These are phyloP conservation scores for Aspergillus fructus DNA, from an alignment of 2,329 filamentous ascomycete species.

Conservation along the genomic window DNA sequence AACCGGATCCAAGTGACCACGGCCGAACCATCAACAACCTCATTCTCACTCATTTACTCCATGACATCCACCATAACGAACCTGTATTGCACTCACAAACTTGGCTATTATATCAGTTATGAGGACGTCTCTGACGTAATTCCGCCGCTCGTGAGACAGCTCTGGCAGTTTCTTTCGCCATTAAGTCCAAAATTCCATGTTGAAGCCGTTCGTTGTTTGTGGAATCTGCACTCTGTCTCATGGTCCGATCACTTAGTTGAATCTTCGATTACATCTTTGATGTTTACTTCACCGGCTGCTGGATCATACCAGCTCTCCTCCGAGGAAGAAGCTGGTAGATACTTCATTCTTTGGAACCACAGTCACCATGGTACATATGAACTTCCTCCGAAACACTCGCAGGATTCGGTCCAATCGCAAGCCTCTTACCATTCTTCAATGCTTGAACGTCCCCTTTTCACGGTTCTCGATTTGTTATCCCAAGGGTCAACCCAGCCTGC, in stretches of 20 bases:
- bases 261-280: conserved; percentile 69
- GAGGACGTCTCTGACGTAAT: conserved; percentile 61
- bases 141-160: conserved; percentile 64
- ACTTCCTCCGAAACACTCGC: conserved; percentile 32
- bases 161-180: conserved; percentile 82
- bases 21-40: conserved; percentile 28
- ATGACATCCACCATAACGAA: conserved; percentile 51
- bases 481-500: conserved; percentile 73
- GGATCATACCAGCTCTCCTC: conserved; percentile 30
- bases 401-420: conserved; percentile 28
- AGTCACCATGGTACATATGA: conserved; percentile 42
- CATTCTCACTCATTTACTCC: conserved; percentile 37
- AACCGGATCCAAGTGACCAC: conserved; percentile 22
- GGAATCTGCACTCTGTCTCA: conserved; percentile 78
- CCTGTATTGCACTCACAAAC: conserved; percentile 36
- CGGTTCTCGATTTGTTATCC: conserved; percentile 74
- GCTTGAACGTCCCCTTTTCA: conserved; percentile 75
- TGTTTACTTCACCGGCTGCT: conserved; percentile 52
- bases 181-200: conserved; percentile 89
- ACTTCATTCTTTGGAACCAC: conserved; percentile 45
- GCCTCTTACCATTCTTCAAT: conserved; percentile 54
- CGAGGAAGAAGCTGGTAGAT: conserved; percentile 38
- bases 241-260: conserved; percentile 72
- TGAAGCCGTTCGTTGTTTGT: conserved; percentile 81
- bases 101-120: conserved; percentile 39